Evolutionary conservation across 2,329 filamentous ascomycete species (phyloP), one percentile per base, ranked within the genome.

Genomic region (Sporothrix brasiliensis): DNA sequence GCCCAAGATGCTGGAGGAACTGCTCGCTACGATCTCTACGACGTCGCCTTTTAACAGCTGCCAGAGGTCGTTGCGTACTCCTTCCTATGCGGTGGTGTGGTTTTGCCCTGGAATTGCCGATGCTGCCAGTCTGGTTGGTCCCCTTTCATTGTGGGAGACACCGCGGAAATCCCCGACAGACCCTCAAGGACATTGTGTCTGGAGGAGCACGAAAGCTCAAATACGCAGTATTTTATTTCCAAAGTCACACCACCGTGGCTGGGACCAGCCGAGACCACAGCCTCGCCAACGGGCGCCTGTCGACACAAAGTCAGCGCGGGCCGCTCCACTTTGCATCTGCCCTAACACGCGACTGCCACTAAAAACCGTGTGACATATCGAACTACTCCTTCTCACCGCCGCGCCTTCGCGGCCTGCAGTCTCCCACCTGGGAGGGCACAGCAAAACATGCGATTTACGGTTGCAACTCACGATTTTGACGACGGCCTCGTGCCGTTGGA

Each of bases 331-430:
- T 16, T 27, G 9, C 41, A n/a, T 27, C 39, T 47, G 34, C 34
- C n/a, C 16, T 53, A 61, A 52, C 70, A 71, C 52, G 67, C 70
- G 52, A 71, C 70, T 11, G 50, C 39, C 41, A 53, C 24, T 19
- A 4, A 30, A 69, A 71, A 71, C 70, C 70, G 70, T 49, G 70
- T 71, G 70, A 71, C 70, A 53, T 66, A 71, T 71, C 67, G 70
- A 69, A 69, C 70, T 61, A 71, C 49, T 58, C 39, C 34, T 7
- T 34, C 34, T 34, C 4, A 34, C 7, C 34, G 9, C 34, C 0
- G 34, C 34, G 34, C 4, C 6, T 34, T 34, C 34, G 5, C 34
- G 7, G 34, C 34, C 5, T 34, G 4, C 21, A 24, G 6, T 53
- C 10, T 11, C n/a, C 9, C 11, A 27, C 50, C 14, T 24, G 1